Percentiles rank a stretch among this genome's conserved stretches.
phyloP scores from a whole-genome alignment of 371 early-diverging fungal genomes.

The Apophysomyces ossiformis region DNA sequence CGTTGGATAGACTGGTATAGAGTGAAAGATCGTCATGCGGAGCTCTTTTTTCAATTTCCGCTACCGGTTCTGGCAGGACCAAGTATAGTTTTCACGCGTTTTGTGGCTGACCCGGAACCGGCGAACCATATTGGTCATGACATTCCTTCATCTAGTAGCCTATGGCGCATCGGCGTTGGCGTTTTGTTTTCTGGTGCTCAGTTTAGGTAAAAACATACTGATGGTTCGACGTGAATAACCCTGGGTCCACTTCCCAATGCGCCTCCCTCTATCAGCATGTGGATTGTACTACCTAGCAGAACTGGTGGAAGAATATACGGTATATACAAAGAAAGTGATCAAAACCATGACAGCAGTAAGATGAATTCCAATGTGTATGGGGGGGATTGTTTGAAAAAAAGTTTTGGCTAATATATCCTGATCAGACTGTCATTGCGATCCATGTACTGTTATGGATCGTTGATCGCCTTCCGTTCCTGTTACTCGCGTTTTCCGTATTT shows the following conservation, averaged over 20 bases:
- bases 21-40: too few species aligned
- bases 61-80: too few species aligned
- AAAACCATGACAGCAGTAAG: conserved; percentile 69
- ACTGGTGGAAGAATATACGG: conserved; percentile 83
- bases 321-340: conserved; percentile 77
- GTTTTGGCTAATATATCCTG: not conserved
- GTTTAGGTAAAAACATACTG: conserved; percentile 37
- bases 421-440: conserved; percentile 59
- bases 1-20: too few species aligned
- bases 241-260: too few species aligned
- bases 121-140: conserved; percentile 12
- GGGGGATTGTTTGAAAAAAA: not conserved
- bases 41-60: too few species aligned
- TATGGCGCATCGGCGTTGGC: conserved; percentile 47
- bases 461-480: conserved; percentile 71
- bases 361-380: not conserved
- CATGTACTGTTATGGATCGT: conserved; percentile 71
- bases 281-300: conserved; percentile 86
- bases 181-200: conserved; percentile 47
- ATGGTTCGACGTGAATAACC: too few species aligned
- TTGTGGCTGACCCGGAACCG: not conserved
- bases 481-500: conserved; percentile 63
- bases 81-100: not conserved
- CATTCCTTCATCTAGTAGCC: conserved; percentile 47
- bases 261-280: conserved; percentile 59